Evolutionary conservation across 2,329 filamentous ascomycete species (phyloP), one percentile per base, ranked within the genome.

Genomic region (Teratosphaeria viscida): DNA sequence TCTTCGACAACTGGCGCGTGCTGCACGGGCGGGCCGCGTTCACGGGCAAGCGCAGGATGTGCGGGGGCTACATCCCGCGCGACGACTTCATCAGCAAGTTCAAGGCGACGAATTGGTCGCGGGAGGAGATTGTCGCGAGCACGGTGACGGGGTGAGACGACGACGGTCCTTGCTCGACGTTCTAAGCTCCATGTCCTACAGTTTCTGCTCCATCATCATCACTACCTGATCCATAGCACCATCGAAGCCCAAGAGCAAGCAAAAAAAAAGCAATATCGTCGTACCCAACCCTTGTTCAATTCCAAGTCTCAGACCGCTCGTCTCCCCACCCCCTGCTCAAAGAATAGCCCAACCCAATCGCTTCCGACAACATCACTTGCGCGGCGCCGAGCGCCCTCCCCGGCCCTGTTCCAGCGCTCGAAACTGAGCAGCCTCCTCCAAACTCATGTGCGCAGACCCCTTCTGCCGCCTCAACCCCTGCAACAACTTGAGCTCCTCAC

Each of bases 1-100:
- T 97, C 54, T 96, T 99, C 73, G 90, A 99, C 71, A 97, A 99
- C 70, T 96, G 92, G 91, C 83, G 94, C 61, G 88, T 96, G 37
- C 76, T 97, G 66, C 94, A 99, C 73, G 94, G 92, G 1, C 81
- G 94, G 66, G 85, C 85, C 57, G 83, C 83, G 0, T 99, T 97
- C 69, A 87, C 85, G 5, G 94, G 94, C 1, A 85, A 88, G 70
- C 81, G 94, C 65, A 85, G 92, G 65, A 89, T 99, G 70, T 96
- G 92, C 73, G 94, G 94, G 61, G 92, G 84, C 10, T 97, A 97
- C 69, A 87, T 90, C 65, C 89, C 87, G 65, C 83, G 85, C 37
- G 90, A 95, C 66, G 90, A 95, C 72, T 95, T 86, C 65, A 78
- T 89, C 62, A 92, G 89, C 16, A 82, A 86, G 60, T 90, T 86